Percentiles rank a stretch among this genome's conserved stretches.
Evolutionary conservation across 2,329 filamentous ascomycete genomes (phyloP).

Genomic region (Teratosphaeriaceae sp.): DNA sequence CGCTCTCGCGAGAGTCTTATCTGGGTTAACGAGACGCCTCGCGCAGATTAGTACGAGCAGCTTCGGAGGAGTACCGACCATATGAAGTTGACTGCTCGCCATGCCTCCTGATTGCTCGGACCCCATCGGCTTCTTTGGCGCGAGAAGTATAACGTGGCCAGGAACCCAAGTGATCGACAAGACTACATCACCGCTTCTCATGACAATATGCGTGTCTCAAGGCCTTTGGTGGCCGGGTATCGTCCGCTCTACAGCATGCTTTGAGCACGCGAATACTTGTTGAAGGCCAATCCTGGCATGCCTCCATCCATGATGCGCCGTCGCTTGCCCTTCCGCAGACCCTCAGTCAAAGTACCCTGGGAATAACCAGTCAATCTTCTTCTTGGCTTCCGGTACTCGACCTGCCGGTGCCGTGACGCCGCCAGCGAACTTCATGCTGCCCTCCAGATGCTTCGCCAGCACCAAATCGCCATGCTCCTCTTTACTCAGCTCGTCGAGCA

Average conservation of each 20-base stretch:
- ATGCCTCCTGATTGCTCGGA: too few species aligned
- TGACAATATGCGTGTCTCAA: too few species aligned
- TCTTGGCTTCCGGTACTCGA: slow-evolving; percentile 64
- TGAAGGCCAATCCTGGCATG: too few species aligned
- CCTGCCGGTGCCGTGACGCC: slow-evolving; percentile 76
- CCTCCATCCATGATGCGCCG: background rate
- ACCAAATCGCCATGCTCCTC: slow-evolving; percentile 71
- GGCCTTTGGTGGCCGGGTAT: background rate
- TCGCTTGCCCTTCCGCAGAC: background rate
- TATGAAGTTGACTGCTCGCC: too few species aligned
- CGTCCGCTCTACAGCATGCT: background rate
- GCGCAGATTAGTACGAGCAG: too few species aligned
- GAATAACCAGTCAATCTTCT: slow-evolving; percentile 82
- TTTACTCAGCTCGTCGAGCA: slow-evolving; percentile 77
- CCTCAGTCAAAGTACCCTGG: slow-evolving; percentile 61
- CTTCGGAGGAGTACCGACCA: too few species aligned
- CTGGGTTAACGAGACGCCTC: too few species aligned
- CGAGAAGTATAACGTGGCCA: too few species aligned
- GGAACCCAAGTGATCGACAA: too few species aligned
- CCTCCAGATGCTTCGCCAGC: slow-evolving; percentile 72
- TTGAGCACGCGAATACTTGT: slow-evolving; percentile 1
- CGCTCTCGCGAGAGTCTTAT: too few species aligned
- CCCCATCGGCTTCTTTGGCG: too few species aligned
- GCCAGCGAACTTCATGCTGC: slow-evolving; percentile 68
- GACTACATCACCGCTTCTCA: too few species aligned